phyloP scores from a whole-genome alignment of 768 basidiomycete species.

The Phylloporus sp. region DNA sequence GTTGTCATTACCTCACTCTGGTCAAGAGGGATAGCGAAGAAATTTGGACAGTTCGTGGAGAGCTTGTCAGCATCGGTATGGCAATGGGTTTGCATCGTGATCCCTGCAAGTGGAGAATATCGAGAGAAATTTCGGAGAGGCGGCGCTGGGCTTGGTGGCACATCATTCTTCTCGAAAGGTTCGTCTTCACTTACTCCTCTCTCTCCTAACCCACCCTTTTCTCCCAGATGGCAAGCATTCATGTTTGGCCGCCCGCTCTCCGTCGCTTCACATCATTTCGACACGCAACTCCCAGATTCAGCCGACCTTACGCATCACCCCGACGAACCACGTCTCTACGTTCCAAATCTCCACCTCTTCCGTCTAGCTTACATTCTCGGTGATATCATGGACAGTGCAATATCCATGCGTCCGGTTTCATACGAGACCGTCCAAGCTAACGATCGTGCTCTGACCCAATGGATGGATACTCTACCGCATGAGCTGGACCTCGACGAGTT shows the following conservation, averaged over 20 bases:
- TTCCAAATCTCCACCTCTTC: conserved; percentile 75
- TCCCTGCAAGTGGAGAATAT: conserved; percentile 75
- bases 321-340: conserved; percentile 60
- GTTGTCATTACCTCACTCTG: conserved; percentile 69
- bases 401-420: conserved; percentile 74
- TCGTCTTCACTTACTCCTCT: conserved; percentile 18
- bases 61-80: conserved; percentile 68
- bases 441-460: conserved; percentile 66
- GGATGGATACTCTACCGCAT: conserved; percentile 71
- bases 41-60: conserved; percentile 72
- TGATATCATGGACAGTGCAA: conserved; percentile 82
- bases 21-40: conserved; percentile 76
- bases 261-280: conserved; percentile 79
- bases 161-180: conserved; percentile 77
- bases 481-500: conserved; percentile 79
- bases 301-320: conserved; percentile 44
- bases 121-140: conserved; percentile 65
- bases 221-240: conserved; percentile 77
- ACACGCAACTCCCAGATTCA: conserved; percentile 71
- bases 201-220: conserved; percentile 6
- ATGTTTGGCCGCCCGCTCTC: conserved; percentile 77
- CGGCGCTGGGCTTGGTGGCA: conserved; percentile 93
- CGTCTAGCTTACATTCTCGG: conserved; percentile 74
- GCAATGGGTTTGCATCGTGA: conserved; percentile 87
- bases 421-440: conserved; percentile 71